Evolutionary conservation across 2,329 filamentous ascomycete species (phyloP).

Genomic region (Colletotrichum sp.): DNA sequence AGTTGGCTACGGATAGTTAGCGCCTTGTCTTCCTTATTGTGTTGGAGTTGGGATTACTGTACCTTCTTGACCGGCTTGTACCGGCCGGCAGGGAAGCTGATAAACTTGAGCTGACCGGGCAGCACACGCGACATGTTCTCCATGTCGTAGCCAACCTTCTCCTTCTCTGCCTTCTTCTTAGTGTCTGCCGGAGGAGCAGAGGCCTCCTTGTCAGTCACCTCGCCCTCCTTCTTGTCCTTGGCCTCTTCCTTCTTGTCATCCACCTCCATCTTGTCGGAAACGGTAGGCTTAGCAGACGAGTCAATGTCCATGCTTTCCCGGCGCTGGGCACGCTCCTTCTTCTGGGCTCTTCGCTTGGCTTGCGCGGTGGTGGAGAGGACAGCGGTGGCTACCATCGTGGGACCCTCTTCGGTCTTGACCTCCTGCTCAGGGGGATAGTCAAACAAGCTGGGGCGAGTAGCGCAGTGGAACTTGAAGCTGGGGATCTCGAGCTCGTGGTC

Average conservation of each 20-base stretch:
- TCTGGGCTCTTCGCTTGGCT: constrained; percentile 91
- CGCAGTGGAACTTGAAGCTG: constrained; percentile 94
- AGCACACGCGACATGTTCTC: constrained; percentile 97
- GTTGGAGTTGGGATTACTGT: constrained; percentile 31
- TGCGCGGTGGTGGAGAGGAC: constrained; percentile 96
- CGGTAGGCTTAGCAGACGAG: constrained; percentile 66
- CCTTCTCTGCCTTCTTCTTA: constrained; percentile 93
- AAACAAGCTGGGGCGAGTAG: constrained; percentile 92
- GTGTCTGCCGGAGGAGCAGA: constrained; percentile 53
- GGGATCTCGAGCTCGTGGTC: constrained; percentile 94
- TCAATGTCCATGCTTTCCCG: constrained; percentile 97
- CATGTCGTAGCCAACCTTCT: constrained; percentile 95
- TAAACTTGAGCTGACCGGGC: constrained; percentile 91
- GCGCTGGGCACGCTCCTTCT: constrained; percentile 89
- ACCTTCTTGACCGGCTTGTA: constrained; percentile 93
- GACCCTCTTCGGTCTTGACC: constrained; percentile 91
- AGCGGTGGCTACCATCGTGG: constrained; percentile 92
- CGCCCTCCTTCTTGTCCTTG: constrained; percentile 66
- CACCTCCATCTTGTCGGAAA: constrained; percentile 84
- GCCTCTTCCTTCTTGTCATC: constrained; percentile 69
- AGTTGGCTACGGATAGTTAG: constrained; percentile 72
- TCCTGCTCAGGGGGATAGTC: constrained; percentile 98
- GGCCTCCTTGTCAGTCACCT: constrained; percentile 55
- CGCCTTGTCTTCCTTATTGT: constrained; percentile 31
- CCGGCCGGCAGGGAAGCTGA: constrained; percentile 87